Percentiles rank a stretch among this genome's conserved stretches.
Evolutionary conservation across 2,329 filamentous ascomycete species (phyloP).

Genomic region (Coniochaeta pulveracea): DNA sequence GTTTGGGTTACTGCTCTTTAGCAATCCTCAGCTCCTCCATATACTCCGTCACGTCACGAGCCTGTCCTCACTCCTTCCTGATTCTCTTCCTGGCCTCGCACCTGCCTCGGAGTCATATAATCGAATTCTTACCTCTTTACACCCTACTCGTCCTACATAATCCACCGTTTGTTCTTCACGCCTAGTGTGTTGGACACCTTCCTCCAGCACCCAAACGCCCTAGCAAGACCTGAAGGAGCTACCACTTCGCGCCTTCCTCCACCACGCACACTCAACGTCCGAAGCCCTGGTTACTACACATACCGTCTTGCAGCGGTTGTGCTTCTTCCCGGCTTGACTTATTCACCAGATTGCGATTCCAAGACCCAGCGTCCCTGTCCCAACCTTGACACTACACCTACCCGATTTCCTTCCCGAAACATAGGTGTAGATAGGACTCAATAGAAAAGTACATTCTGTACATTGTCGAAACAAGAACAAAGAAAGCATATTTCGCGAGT

Average conservation of each 20-base stretch:
- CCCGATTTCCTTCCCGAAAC: conserved; percentile 86
- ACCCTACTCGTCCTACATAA: conserved; percentile 5
- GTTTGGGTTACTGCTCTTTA: conserved; percentile 23
- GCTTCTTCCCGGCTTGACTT: conserved; percentile 6
- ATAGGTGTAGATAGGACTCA: conserved; percentile 65
- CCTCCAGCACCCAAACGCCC: conserved; percentile 8
- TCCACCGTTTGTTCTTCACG: no score
- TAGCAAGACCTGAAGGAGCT: no score
- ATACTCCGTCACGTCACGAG: conserved; percentile 5
- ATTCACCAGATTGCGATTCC: conserved; percentile 9
- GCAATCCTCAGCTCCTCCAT: conserved; percentile 4
- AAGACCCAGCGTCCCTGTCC: conserved; percentile 19
- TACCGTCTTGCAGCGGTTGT: conserved; percentile 4
- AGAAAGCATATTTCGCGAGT: conserved; percentile 24
- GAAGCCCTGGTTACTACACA: conserved; percentile 8
- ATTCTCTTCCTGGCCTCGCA: conserved; percentile 16
- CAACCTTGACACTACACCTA: conserved; percentile 60
- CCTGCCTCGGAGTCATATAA: no score
- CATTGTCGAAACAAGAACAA: conserved; percentile 25
- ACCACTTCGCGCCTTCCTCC: conserved; percentile 7
- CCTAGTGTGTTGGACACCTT: no score
- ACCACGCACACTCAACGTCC: conserved; percentile 7
- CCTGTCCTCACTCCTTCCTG: conserved; percentile 17
- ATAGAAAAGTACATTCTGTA: conserved; percentile 29
- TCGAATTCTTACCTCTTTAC: conserved; percentile 9